Base-by-base conservation (phyloP, 1,284 basidiomycete genomes). In the Irpex sp. region DNA sequence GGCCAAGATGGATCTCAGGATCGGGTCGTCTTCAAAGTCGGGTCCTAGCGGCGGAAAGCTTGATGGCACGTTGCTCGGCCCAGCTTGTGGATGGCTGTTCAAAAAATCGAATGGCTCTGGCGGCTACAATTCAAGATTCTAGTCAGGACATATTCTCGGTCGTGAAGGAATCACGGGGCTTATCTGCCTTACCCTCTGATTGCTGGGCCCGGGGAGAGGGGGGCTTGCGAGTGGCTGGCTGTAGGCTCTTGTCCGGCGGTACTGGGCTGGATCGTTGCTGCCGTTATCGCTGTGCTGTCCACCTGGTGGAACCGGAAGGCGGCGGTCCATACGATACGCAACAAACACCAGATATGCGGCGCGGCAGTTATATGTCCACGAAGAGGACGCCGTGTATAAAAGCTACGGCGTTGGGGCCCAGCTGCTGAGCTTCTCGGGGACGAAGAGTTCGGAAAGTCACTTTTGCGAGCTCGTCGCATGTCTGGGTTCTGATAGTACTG, bases 1-100 rank as follows among this genome's bases (percentile, higher is more conserved):
- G n/a, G 70, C 61, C 39, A 68, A 65, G 55, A 72, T 57, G n/a
- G 71, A 68, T 36, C 71, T 63, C 39, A 68, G 65, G 58, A 74
- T 64, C 19, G 69, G 66, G 51, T 70, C 70, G 17, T 73, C 70
- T 59, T 71, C 68, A 63, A 71, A 71, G n/a, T 66, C 66, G n/a
- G 64, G 51, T 7, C 21, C 60, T 31, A 63, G 66, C 15, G 63
- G 62, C 33, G 65, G 55, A 46, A 65, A 58, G 37, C 59, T 46
- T 3, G 59, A 51, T 6, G 60, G 46, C 36, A 49, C 50, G 61
- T 67, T 26, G 56, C 61, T 62, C 26, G 63, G 56, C 21, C 64
- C 66, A 3, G 59, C 61, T 19, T 39, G 63, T 36, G 67, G 70
- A 39, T 61, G 60, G n/a, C 36, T 43, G 37, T 53, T 37, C 35